Conservation (phyloP, 148 eudicot genomes). For the Oxyria digyna region DNA sequence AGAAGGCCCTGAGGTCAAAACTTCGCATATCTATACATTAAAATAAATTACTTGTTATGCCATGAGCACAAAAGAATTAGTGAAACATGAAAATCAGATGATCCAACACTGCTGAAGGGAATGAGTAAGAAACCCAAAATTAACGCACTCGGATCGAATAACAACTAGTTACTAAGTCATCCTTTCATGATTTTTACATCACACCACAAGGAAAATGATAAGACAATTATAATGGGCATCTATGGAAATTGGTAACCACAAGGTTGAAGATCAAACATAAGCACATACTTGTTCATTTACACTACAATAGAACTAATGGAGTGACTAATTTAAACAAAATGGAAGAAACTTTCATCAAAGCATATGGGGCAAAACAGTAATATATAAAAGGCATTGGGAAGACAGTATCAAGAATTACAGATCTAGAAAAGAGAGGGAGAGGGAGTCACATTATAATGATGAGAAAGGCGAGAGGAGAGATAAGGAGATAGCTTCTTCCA, state of each 20-base stretch:
- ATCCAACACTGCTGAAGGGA: not conserved
- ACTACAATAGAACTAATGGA: not conserved
- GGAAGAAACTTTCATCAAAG: not conserved
- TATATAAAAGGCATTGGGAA: not conserved
- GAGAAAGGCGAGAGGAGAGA: constrained; percentile 70
- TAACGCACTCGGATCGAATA: not conserved
- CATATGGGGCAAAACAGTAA: not conserved
- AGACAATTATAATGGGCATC: not conserved
- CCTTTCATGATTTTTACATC: not conserved
- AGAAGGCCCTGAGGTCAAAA: constrained; percentile 76
- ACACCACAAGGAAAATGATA: not conserved
- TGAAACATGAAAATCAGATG: not conserved
- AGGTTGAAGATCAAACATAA: not conserved
- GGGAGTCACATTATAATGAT: constrained; percentile 60
- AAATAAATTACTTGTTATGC: constrained; percentile 1
- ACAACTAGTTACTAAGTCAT: not conserved
- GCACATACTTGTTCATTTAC: not conserved
- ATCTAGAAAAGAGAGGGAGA: not conserved
- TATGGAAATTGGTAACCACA: not conserved
- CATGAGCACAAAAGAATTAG: not conserved
- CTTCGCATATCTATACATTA: constrained; percentile 61
- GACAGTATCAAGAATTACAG: not conserved
- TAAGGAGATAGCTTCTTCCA: constrained; percentile 89
- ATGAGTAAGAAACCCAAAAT: not conserved
- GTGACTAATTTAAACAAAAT: not conserved